Evolutionary conservation across 2,329 filamentous ascomycete genomes (phyloP).

Genomic region (Chaetomium sp.): DNA sequence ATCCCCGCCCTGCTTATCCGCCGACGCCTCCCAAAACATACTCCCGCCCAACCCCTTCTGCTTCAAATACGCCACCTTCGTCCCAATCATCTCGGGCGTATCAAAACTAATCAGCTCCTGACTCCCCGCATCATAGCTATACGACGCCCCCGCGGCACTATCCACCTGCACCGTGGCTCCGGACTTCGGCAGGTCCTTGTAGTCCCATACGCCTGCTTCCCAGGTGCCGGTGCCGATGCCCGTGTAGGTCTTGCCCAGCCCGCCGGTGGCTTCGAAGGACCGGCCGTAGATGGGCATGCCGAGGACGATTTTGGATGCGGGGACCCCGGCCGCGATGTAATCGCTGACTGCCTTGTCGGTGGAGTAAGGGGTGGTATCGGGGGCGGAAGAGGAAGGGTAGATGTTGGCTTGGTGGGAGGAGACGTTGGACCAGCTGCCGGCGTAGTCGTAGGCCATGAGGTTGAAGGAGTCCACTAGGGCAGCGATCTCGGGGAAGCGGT

Average conservation of each 20-base stretch:
- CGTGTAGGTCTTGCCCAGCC: slow-evolving; percentile 56
- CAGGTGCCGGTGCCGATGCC: slow-evolving; percentile 63
- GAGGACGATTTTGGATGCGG: slow-evolving; percentile 61
- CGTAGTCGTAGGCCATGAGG: slow-evolving; percentile 69
- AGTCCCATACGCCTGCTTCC: slow-evolving; percentile 74
- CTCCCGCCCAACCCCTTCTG: slow-evolving; percentile 59
- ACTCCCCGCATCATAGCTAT: slow-evolving; percentile 57
- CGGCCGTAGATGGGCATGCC: slow-evolving; percentile 79
- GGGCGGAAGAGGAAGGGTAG: slow-evolving; percentile 34
- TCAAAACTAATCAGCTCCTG: slow-evolving; percentile 67
- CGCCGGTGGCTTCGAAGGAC: slow-evolving; percentile 57
- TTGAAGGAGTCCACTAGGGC: slow-evolving; percentile 48
- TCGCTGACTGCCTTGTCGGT: slow-evolving; percentile 57
- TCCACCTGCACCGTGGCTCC: slow-evolving; percentile 56
- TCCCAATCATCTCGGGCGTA: slow-evolving; percentile 50
- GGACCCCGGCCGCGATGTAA: slow-evolving; percentile 59
- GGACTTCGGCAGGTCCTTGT: slow-evolving; percentile 64
- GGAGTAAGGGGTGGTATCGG: slow-evolving; percentile 57
- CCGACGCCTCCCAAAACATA: slow-evolving; percentile 83
- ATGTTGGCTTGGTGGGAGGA: slow-evolving; percentile 69
- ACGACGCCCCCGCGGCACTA: slow-evolving; percentile 54
- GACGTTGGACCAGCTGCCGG: slow-evolving; percentile 58
- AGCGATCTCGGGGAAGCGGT: slow-evolving; percentile 42
- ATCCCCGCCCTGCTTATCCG: slow-evolving; percentile 53
- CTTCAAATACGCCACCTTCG: slow-evolving; percentile 62